These are phyloP conservation scores for Saturnispora serradocipensis DNA, from an alignment of 805 yeast genomes.

Conservation along the genomic window DNA sequence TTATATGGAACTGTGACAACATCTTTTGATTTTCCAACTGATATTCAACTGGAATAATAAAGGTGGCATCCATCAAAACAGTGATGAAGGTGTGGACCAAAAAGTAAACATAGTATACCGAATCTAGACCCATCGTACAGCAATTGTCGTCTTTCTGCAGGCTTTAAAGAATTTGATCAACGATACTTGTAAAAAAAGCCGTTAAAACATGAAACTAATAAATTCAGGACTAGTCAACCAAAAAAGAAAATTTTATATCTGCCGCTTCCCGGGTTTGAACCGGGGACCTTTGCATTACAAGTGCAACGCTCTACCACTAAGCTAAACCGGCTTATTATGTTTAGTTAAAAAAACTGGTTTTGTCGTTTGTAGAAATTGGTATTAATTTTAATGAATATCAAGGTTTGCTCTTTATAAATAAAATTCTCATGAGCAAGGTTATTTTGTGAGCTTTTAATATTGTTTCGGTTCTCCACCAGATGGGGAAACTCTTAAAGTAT, in stretches of 20 bases:
- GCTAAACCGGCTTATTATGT: slow-evolving; percentile 75
- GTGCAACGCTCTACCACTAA: slow-evolving; percentile 99
- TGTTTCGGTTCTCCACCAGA: no score
- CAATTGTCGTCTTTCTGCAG: no score
- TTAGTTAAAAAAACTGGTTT: no score
- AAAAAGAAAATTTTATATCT: slow-evolving; percentile 14
- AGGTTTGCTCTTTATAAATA: no score
- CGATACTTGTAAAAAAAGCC: no score
- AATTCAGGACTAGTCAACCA: slow-evolving; percentile 13
- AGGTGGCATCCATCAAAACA: slow-evolving; percentile 60
- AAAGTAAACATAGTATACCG: slow-evolving; percentile 23
- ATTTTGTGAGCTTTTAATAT: no score
- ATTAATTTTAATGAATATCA: no score
- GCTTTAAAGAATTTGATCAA: no score
- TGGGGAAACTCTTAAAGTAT: no score
- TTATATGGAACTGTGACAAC: slow-evolving; percentile 51
- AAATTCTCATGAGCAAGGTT: no score
- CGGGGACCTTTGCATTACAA: slow-evolving; percentile 97
- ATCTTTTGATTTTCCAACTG: slow-evolving; percentile 39
- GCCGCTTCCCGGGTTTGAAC: slow-evolving; percentile 87
- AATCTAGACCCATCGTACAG: slow-evolving; percentile 14
- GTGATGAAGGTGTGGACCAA: slow-evolving; percentile 70
- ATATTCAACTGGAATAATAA: slow-evolving; percentile 50
- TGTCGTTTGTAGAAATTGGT: no score
- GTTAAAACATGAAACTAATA: no score